Evolutionary conservation across 371 early-diverging fungal genomes (phyloP).

Genomic region (Phascolomyces articulosus): DNA sequence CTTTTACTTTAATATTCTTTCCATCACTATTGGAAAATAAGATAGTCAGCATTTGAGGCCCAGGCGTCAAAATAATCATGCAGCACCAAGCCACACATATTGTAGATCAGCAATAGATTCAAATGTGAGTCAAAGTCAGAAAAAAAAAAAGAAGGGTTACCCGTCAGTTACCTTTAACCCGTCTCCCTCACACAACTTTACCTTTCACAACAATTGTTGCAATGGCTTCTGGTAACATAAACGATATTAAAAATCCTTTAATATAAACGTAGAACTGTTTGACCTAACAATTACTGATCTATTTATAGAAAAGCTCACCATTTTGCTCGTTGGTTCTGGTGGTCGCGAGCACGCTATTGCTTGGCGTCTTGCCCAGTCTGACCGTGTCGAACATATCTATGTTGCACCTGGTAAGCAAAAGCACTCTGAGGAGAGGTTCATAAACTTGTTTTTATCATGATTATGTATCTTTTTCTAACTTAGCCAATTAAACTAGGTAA

Average conservation of each 20-base stretch:
- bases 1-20: no score
- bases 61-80: no score
- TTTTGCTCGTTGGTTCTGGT: conserved; percentile 92
- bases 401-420: conserved; percentile 84
- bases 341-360: conserved; percentile 98
- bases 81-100: no score
- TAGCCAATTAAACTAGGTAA: conserved; percentile 66
- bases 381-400: conserved; percentile 77
- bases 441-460: neutral
- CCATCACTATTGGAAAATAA: no score
- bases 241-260: neutral
- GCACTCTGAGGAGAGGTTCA: neutral
- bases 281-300: neutral
- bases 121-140: neutral
- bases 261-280: neutral
- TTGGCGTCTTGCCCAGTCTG: conserved; percentile 86
- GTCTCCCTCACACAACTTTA: neutral
- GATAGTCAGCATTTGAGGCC: no score
- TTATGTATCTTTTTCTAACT: no score
- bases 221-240: neutral
- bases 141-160: neutral
- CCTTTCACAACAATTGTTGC: neutral
- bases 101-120: no score
- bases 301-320: conserved; percentile 58
- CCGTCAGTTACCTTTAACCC: neutral